Percentiles rank a stretch among this genome's conserved stretches.
phyloP scores from a whole-genome alignment of 495 filamentous ascomycete genomes.

The Podospora comata region DNA sequence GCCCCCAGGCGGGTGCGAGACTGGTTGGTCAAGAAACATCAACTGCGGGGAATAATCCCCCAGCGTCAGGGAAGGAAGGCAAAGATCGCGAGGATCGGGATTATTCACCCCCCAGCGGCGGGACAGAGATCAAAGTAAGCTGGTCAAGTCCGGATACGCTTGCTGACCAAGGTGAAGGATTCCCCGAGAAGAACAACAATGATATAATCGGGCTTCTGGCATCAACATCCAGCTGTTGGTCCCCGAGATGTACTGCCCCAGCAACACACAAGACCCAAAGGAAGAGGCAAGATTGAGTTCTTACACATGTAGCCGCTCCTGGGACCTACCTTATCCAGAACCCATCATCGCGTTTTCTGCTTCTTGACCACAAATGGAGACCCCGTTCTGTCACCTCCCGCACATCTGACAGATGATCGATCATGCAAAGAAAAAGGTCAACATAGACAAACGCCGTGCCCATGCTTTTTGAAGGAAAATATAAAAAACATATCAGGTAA shows the following conservation, averaged over 20 bases:
- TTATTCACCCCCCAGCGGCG: not conserved
- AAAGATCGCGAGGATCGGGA: not conserved
- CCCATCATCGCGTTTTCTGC: not conserved
- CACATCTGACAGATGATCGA: not conserved
- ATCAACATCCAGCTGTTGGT: not conserved
- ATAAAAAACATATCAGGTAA: not conserved
- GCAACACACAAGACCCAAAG: not conserved
- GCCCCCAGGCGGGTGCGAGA: not conserved
- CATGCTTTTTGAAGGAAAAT: not conserved
- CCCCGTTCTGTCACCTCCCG: not conserved
- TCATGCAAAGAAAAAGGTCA: not conserved
- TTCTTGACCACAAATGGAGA: not conserved
- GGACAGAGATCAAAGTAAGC: too few species aligned
- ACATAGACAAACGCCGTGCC: not conserved
- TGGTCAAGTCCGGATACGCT: not conserved
- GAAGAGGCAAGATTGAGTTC: constrained; percentile 8
- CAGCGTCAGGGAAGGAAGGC: not conserved
- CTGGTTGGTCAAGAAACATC: not conserved
- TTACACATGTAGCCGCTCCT: not conserved
- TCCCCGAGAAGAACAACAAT: not conserved
- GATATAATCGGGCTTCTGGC: not conserved
- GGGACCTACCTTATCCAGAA: not conserved
- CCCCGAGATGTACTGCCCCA: not conserved
- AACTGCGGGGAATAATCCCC: not conserved
- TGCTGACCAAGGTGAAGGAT: not conserved